Evolutionary conservation across 1,284 basidiomycete genomes (phyloP).

Genomic region (Rugiboletus extremiorientalis): DNA sequence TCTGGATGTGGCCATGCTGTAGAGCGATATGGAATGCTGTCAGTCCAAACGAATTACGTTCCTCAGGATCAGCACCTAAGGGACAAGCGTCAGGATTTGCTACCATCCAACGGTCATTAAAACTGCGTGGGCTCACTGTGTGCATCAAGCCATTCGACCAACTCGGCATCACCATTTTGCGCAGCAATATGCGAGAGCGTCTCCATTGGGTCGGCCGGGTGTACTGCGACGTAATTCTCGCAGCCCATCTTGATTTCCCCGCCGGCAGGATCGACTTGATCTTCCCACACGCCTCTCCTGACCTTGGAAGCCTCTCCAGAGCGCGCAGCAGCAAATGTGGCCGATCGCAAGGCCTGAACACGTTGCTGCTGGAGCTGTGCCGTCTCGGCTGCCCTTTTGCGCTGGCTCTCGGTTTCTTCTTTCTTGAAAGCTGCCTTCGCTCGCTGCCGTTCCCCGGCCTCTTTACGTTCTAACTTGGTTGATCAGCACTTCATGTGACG

Average conservation of each 20-base stretch:
- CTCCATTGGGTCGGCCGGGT: constrained; percentile 56
- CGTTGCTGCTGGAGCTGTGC: constrained; percentile 47
- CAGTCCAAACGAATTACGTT: constrained; percentile 54
- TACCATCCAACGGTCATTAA: constrained; percentile 21
- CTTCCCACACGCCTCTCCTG: constrained; percentile 64
- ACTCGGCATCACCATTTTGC: constrained; percentile 48
- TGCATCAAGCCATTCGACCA: constrained; percentile 66
- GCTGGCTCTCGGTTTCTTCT: constrained; percentile 49
- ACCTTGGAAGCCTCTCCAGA: constrained; percentile 50
- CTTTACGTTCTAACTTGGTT: constrained; percentile 40
- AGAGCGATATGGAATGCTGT: constrained; percentile 71
- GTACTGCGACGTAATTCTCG: constrained; percentile 46
- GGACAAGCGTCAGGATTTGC: constrained; percentile 20
- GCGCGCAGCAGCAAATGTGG: constrained; percentile 63
- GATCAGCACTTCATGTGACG: constrained; percentile 16
- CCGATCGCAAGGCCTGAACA: constrained; percentile 55
- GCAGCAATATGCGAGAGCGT: constrained; percentile 69
- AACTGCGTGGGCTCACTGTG: constrained; percentile 51
- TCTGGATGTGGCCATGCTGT: constrained; percentile 45
- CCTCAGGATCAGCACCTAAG: constrained; percentile 68
- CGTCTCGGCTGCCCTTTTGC: constrained; percentile 51
- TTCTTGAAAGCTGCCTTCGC: constrained; percentile 54
- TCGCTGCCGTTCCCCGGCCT: constrained; percentile 58
- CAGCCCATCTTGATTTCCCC: constrained; percentile 63
- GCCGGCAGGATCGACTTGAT: constrained; percentile 65